Percentiles rank a stretch among this genome's conserved stretches.
Evolutionary conservation across 2,329 filamentous ascomycete genomes (phyloP).

Genomic region (Pochonia chlamydosporia): DNA sequence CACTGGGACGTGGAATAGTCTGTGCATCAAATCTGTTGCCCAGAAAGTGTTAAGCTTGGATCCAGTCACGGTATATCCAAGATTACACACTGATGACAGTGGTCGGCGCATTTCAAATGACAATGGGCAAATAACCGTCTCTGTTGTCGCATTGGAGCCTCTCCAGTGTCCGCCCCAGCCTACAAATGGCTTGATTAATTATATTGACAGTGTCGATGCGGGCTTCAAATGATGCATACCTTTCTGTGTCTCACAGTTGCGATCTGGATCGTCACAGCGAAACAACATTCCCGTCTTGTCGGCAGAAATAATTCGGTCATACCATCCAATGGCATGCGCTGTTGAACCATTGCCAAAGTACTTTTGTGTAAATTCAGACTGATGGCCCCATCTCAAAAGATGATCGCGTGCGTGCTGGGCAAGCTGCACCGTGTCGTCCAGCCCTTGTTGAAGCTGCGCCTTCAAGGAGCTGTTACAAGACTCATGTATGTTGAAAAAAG

Average conservation of each 20-base stretch:
- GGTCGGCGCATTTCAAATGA: slow-evolving; percentile 53
- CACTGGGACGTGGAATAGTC: slow-evolving; percentile 56
- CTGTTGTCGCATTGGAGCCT: slow-evolving; percentile 55
- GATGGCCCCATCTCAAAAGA: slow-evolving; percentile 49
- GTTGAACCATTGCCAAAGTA: slow-evolving; percentile 60
- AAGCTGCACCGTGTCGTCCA: slow-evolving; percentile 53
- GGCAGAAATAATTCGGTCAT: slow-evolving; percentile 51
- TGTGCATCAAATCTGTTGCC: slow-evolving; percentile 61
- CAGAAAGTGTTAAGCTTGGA: slow-evolving; percentile 56
- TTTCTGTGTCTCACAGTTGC: slow-evolving; percentile 51
- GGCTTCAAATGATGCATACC: slow-evolving; percentile 20
- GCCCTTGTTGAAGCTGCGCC: slow-evolving; percentile 46
- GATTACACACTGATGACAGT: slow-evolving; percentile 53
- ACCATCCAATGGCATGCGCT: slow-evolving; percentile 55
- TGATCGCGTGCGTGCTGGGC: slow-evolving; percentile 58
- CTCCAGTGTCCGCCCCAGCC: slow-evolving; percentile 65
- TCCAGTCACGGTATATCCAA: slow-evolving; percentile 56
- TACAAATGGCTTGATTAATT: slow-evolving; percentile 20
- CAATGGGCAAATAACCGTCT: slow-evolving; percentile 64
- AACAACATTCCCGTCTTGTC: slow-evolving; percentile 54
- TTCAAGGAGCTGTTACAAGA: slow-evolving; percentile 61
- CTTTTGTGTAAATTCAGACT: slow-evolving; percentile 54
- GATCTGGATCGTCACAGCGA: slow-evolving; percentile 63
- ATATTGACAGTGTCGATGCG: not conserved
- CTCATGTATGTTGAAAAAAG: slow-evolving; percentile 47